Percentiles rank a stretch among this genome's conserved stretches.
These are phyloP conservation scores for Combretum micranthum DNA, from an alignment of 345 rosid species.

Conservation along the genomic window DNA sequence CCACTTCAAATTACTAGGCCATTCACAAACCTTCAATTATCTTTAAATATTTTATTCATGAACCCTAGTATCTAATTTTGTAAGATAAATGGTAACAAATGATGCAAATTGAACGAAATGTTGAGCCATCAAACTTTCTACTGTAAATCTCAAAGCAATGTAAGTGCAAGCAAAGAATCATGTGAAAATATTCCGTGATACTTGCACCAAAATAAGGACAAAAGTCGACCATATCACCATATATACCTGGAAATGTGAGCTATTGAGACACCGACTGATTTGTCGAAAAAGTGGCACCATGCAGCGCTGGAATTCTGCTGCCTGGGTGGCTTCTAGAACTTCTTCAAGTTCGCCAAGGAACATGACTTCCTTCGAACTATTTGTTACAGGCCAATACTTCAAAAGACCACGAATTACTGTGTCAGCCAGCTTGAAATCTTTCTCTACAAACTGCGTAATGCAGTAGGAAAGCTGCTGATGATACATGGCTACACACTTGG, in stretches of 20 bases:
- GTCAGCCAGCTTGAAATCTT: constrained; percentile 35
- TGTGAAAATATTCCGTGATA: too few species aligned
- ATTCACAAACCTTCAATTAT: too few species aligned
- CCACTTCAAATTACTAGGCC: too few species aligned
- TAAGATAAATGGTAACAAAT: too few species aligned
- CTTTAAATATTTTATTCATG: too few species aligned
- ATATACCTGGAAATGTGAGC: constrained; percentile 37
- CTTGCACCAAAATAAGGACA: too few species aligned
- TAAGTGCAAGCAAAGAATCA: too few species aligned
- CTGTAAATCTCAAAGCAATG: too few species aligned
- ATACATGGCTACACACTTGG: constrained; percentile 29
- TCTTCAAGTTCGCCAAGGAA: constrained; percentile 39
- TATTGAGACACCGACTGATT: constrained; percentile 30
- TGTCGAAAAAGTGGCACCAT: constrained; percentile 33
- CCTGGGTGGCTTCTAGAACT: constrained; percentile 34
- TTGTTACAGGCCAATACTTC: constrained; percentile 35
- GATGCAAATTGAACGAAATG: too few species aligned
- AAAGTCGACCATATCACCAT: too few species aligned
- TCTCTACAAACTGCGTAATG: constrained; percentile 36
- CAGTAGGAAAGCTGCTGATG: constrained; percentile 36
- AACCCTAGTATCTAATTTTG: too few species aligned
- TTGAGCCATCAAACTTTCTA: too few species aligned
- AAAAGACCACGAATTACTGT: constrained; percentile 30
- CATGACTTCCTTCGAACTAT: constrained; percentile 38
- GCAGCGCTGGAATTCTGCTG: constrained; percentile 33